These are phyloP conservation scores for Aureobasidium vineae DNA, from an alignment of 2,329 filamentous ascomycete species.

Conservation along the genomic window DNA sequence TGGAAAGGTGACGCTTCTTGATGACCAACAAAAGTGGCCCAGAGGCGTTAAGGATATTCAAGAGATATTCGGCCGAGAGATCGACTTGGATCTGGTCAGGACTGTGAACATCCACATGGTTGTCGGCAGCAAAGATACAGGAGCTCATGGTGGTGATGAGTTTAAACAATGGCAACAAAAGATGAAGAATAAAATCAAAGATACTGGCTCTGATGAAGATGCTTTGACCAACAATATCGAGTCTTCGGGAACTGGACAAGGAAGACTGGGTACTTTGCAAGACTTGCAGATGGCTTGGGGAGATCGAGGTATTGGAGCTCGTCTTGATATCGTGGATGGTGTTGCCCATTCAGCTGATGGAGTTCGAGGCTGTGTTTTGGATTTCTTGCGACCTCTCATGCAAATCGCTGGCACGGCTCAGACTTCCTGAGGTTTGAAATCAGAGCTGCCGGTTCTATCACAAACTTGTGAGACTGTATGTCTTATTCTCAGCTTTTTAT, in stretches of 20 bases:
- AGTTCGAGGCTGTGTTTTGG: constrained; percentile 3
- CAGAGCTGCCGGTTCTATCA: too few species aligned
- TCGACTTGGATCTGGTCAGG: neutral
- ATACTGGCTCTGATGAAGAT: neutral
- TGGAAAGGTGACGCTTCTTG: neutral
- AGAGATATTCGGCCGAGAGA: neutral
- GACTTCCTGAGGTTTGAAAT: too few species aligned
- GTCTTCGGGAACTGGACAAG: neutral
- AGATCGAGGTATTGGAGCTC: neutral
- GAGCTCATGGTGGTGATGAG: constrained; percentile 2
- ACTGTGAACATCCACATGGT: constrained; percentile 3
- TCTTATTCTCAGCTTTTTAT: neutral
- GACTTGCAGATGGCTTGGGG: neutral
- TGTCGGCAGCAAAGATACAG: constrained; percentile 12
- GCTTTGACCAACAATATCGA: constrained; percentile 9
- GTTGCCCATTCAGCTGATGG: constrained; percentile 14
- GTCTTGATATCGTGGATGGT: constrained; percentile 6
- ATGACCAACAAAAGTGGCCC: constrained; percentile 3
- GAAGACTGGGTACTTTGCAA: constrained; percentile 7
- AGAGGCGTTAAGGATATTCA: neutral
- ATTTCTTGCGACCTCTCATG: constrained; percentile 3
- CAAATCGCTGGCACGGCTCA: neutral
- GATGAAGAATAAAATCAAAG: neutral
- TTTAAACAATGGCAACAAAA: constrained; percentile 5
- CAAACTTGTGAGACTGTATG: too few species aligned